Conservation (phyloP, 176 grass and related monocot genomes). For the Zoysia pacifica region DNA sequence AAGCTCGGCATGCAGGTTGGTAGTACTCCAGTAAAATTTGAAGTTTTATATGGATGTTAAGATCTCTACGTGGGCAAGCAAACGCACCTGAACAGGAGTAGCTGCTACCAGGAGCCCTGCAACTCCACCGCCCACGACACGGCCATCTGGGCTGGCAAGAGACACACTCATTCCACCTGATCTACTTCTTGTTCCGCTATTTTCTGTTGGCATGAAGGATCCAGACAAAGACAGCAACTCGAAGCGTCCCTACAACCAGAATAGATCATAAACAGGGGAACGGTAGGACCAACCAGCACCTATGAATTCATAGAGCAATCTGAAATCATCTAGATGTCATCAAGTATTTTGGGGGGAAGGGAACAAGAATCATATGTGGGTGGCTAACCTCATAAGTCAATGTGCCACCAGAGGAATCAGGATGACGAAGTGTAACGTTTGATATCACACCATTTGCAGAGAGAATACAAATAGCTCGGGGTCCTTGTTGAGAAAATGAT, state of each 20-base stretch:
- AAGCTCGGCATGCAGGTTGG: background rate
- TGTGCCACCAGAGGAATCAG: slow-evolving; percentile 92
- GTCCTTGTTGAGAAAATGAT: slow-evolving; percentile 89
- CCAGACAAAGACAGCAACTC: slow-evolving; percentile 88
- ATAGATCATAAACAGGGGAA: background rate
- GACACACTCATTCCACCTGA: slow-evolving; percentile 97
- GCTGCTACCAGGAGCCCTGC: slow-evolving; percentile 85
- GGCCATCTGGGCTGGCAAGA: slow-evolving; percentile 77
- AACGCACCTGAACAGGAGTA: slow-evolving; percentile 75
- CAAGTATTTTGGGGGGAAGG: background rate
- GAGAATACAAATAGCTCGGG: slow-evolving; percentile 78
- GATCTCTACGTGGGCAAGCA: background rate
- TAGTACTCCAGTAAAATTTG: background rate
- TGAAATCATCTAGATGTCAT: background rate
- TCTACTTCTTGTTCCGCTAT: slow-evolving; percentile 62
- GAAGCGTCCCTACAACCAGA: slow-evolving; percentile 74
- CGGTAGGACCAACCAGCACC: background rate
- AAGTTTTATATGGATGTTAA: background rate
- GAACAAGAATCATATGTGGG: background rate
- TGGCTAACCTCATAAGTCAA: slow-evolving; percentile 86
- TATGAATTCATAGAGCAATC: background rate
- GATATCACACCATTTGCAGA: slow-evolving; percentile 92
- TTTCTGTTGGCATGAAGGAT: slow-evolving; percentile 94
- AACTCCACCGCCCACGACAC: slow-evolving; percentile 85
- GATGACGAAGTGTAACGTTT: slow-evolving; percentile 85